phyloP scores from a whole-genome alignment of 164 flowering plant genomes.

The Annona cherimola region DNA sequence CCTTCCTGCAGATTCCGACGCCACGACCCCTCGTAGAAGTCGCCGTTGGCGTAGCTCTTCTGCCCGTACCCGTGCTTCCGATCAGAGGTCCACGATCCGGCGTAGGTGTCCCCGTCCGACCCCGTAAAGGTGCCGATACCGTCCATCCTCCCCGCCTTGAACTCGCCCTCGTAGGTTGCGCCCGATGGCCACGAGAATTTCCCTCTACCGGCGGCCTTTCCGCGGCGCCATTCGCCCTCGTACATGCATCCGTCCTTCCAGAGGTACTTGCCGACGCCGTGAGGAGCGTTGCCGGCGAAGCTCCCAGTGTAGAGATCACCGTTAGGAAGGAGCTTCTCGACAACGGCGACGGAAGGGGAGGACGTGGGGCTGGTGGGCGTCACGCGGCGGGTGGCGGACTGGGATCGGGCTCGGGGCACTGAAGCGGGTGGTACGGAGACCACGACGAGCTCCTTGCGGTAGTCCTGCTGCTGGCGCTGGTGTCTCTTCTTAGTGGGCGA shows the following conservation, averaged over 20 bases:
- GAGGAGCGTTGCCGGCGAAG: conserved; percentile 69
- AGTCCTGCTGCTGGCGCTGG: background rate
- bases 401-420: conserved; percentile 8
- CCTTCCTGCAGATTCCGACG: conserved; percentile 18
- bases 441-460: background rate
- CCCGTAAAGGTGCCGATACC: conserved; percentile 22
- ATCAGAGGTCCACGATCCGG: conserved; percentile 15
- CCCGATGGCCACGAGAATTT: conserved; percentile 91
- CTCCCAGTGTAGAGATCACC: conserved; percentile 85
- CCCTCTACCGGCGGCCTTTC: conserved; percentile 74
- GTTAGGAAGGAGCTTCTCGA: conserved; percentile 59
- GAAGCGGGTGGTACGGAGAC: conserved; percentile 1
- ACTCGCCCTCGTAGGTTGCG: conserved; percentile 77
- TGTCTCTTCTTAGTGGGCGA: background rate
- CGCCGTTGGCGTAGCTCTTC: conserved; percentile 22
- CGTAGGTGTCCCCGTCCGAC: conserved; percentile 19
- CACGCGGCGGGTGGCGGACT: conserved; percentile 7
- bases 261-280: conserved; percentile 75
- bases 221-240: conserved; percentile 77
- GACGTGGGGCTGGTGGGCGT: conserved; percentile 2
- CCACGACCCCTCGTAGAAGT: conserved; percentile 18
- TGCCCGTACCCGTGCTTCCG: conserved; percentile 19
- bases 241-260: conserved; percentile 98
- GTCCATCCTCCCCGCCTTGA: conserved; percentile 21
- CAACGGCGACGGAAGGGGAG: conserved; percentile 7